phyloP scores from a whole-genome alignment of 1,284 basidiomycete genomes.

The Mycosarcoma mackinlayi region DNA sequence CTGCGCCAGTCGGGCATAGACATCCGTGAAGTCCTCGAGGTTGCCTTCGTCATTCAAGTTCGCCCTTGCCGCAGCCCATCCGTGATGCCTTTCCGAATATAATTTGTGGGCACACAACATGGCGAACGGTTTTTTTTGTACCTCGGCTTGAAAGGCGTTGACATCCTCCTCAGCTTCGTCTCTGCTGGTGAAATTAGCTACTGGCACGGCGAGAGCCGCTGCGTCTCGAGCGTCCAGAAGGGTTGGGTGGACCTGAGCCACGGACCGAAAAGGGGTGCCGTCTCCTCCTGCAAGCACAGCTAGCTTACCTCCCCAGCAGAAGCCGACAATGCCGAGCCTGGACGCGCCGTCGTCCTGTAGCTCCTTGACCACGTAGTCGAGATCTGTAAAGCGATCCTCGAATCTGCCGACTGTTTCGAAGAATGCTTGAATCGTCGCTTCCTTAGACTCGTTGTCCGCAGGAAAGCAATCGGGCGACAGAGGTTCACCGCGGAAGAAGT shows the following conservation, averaged over 20 bases:
- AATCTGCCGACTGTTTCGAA: slow-evolving; percentile 54
- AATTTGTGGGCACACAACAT: slow-evolving; percentile 73
- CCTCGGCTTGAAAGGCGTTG: slow-evolving; percentile 71
- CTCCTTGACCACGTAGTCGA: slow-evolving; percentile 71
- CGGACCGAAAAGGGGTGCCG: slow-evolving; percentile 48
- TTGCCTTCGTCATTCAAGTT: slow-evolving; percentile 76
- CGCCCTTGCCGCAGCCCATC: slow-evolving; percentile 79
- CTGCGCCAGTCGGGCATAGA: slow-evolving; percentile 71
- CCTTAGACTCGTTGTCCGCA: slow-evolving; percentile 70
- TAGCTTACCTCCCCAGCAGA: slow-evolving; percentile 70
- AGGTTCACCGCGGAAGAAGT: slow-evolving; percentile 74
- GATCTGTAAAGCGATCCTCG: slow-evolving; percentile 72
- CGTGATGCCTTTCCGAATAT: slow-evolving; percentile 72
- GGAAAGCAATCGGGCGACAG: slow-evolving; percentile 73
- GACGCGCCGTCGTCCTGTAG: slow-evolving; percentile 72
- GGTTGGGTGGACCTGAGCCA: slow-evolving; percentile 57
- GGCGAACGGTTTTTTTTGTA: slow-evolving; percentile 71
- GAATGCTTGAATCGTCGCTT: slow-evolving; percentile 71
- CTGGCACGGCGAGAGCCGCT: slow-evolving; percentile 72
- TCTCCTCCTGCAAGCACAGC: slow-evolving; percentile 42
- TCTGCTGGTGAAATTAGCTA: slow-evolving; percentile 75
- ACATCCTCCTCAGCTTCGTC: slow-evolving; percentile 72
- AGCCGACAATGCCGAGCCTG: slow-evolving; percentile 71
- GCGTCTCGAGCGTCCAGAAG: slow-evolving; percentile 75
- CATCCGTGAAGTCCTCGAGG: slow-evolving; percentile 76